Base-by-base conservation (phyloP, 192 early-diverging fungal genomes). In the Rhizophagus prolifer region DNA sequence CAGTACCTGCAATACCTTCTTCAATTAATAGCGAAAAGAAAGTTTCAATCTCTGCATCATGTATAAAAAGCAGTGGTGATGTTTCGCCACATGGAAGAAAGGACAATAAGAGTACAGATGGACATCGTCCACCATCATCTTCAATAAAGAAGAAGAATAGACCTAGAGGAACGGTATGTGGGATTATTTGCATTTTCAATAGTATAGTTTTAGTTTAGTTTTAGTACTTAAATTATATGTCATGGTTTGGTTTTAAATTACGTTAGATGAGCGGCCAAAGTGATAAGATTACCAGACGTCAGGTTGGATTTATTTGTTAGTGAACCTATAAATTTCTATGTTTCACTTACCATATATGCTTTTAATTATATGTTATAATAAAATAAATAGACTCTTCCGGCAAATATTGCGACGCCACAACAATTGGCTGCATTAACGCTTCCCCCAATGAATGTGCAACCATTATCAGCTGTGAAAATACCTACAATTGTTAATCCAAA, bases 121-220 rank as follows among this genome's bases (percentile, higher is more conserved):
- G 72, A 5, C 59, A 61, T 36, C 16, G 34, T 23, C 23, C 36
- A 36, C 41, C 65, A 36, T 67, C 65, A 12, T 30, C 69, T 16
- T 70, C 44, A 14, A 63, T 7, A 46, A 74, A 74, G 25, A 62
- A 36, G 10, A 31, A 9, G 9, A 50, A 28, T 46, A 63, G 75
- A 58, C 34, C 25, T 7, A 76, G 75, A 58, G 75, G 75, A n/a
- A 50, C 63, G 65, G 75, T 76, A 76, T 34, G 63, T 75, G 26
- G 46, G n/a, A 31, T 58, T 34, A 25, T 31, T 14, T 16, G 13
- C 26, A 3, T 58, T 72, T 38, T 58, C n/a, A 72, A 26, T 72
- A 38, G n/a, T 28, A 21, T 72, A 54, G 28, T 58, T 16, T 30
- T 31, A 26, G 34, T 60, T 16, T 38, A 58, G 19, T 61, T 26